Evolutionary conservation across 805 yeast genomes (phyloP).

Genomic region (Sugiyamaella lignohabitans): DNA sequence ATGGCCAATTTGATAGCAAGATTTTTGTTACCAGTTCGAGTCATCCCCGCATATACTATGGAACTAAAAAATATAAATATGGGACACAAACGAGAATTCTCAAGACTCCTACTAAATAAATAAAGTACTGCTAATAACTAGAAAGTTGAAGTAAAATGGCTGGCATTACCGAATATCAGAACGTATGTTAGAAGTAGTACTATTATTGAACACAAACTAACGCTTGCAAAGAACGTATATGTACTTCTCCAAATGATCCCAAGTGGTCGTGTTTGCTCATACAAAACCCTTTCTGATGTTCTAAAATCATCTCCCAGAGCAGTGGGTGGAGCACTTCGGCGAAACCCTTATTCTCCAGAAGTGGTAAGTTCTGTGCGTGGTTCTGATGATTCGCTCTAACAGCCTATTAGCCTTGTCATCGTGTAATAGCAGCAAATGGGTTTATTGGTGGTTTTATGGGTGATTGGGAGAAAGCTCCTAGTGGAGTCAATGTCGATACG

Average conservation of each 20-base stretch:
- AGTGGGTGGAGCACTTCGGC: constrained; percentile 9
- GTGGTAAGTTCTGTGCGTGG: background rate
- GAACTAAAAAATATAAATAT: too few species aligned
- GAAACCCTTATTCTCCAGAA: constrained; percentile 8
- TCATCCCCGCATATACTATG: too few species aligned
- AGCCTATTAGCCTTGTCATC: constrained; percentile 9
- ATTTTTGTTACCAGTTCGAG: too few species aligned
- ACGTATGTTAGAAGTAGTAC: too few species aligned
- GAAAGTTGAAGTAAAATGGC: too few species aligned
- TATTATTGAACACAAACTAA: too few species aligned
- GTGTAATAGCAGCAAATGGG: constrained; percentile 8
- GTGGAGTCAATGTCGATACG: constrained; percentile 5
- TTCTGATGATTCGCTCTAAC: background rate
- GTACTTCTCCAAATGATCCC: constrained; percentile 5
- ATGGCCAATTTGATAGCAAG: too few species aligned
- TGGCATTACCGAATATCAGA: too few species aligned
- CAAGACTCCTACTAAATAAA: too few species aligned
- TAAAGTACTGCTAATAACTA: too few species aligned
- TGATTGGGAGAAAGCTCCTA: constrained; percentile 8
- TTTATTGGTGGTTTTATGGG: constrained; percentile 9
- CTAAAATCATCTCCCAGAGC: constrained; percentile 10
- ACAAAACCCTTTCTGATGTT: constrained; percentile 4
- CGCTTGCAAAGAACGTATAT: constrained; percentile 5
- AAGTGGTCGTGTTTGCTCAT: constrained; percentile 4
- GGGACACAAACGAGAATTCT: too few species aligned